Evolutionary conservation across 352 stramenopile species (phyloP).

Genomic region (Globisporangium cystogenes): DNA sequence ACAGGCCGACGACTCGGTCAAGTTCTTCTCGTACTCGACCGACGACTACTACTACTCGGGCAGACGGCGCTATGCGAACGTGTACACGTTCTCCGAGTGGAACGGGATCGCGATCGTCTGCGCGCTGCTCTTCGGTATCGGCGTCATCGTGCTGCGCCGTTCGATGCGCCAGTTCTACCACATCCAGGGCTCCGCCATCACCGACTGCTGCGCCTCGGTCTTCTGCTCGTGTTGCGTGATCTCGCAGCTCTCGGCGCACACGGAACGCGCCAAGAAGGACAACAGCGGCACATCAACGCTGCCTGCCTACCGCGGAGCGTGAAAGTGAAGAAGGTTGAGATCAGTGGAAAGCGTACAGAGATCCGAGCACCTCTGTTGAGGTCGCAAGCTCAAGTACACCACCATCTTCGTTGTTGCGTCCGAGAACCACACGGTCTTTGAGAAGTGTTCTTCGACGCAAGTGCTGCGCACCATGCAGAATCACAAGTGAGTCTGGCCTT

Average conservation of each 20-base stretch:
- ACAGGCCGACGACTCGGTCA: neutral
- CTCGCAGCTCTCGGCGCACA: constrained; percentile 21
- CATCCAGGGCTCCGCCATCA: constrained; percentile 9
- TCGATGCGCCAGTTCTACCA: neutral
- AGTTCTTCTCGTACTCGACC: too few species aligned
- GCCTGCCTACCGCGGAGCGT: neutral
- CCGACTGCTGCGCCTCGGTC: constrained; percentile 11
- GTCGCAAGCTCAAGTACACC: too few species aligned
- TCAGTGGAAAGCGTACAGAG: too few species aligned
- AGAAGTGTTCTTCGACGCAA: too few species aligned
- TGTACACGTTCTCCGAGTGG: neutral
- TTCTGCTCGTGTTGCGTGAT: constrained; percentile 21
- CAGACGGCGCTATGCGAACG: too few species aligned
- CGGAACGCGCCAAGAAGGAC: constrained; percentile 3
- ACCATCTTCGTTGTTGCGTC: too few species aligned
- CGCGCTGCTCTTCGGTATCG: neutral
- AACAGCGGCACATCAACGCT: neutral
- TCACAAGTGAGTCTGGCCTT: too few species aligned
- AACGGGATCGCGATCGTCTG: neutral
- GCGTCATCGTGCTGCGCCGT: neutral
- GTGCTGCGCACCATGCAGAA: too few species aligned
- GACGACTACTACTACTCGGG: neutral
- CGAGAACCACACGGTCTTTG: too few species aligned
- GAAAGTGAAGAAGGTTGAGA: too few species aligned
- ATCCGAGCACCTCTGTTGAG: too few species aligned